Conservation (phyloP, 352 stramenopile genomes). For the Globisporangium megalacanthum region DNA sequence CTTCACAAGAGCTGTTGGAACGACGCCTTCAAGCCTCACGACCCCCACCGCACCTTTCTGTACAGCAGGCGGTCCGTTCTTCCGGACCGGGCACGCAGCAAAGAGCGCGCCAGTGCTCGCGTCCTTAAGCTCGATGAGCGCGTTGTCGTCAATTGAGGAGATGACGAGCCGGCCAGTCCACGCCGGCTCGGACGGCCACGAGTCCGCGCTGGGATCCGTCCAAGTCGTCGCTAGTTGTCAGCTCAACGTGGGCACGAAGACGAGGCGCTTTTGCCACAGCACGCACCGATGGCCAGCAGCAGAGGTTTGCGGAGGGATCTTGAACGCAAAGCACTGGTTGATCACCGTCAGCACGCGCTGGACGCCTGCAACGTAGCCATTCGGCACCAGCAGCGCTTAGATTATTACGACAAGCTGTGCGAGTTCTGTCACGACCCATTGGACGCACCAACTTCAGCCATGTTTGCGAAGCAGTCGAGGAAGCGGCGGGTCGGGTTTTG, state of each 20-base stretch:
- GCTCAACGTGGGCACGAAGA: no score
- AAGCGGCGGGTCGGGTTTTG: not conserved
- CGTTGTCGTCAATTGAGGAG: slow-evolving; percentile 48
- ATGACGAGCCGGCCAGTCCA: slow-evolving; percentile 66
- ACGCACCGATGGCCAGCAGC: slow-evolving; percentile 46
- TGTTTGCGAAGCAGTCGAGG: not conserved
- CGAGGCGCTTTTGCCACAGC: not conserved
- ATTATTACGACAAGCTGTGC: no score
- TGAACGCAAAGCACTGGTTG: slow-evolving; percentile 69
- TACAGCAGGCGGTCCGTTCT: slow-evolving; percentile 45
- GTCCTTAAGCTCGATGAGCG: slow-evolving; percentile 59
- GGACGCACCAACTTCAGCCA: slow-evolving; percentile 4
- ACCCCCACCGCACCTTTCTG: slow-evolving; percentile 38
- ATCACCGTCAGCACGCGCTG: slow-evolving; percentile 56
- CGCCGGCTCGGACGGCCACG: slow-evolving; percentile 50
- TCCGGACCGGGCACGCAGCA: slow-evolving; percentile 55
- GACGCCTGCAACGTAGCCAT: slow-evolving; percentile 22
- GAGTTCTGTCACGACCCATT: not conserved
- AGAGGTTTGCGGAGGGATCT: slow-evolving; percentile 59
- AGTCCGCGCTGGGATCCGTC: slow-evolving; percentile 35
- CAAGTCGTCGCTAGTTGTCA: no score
- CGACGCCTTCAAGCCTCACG: not conserved
- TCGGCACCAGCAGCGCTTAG: not conserved
- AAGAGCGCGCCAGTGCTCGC: slow-evolving; percentile 47
- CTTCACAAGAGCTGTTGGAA: slow-evolving; percentile 2